These are phyloP conservation scores for Penicillium brasilianum DNA, from an alignment of 2,329 filamentous ascomycete species.

Conservation along the genomic window DNA sequence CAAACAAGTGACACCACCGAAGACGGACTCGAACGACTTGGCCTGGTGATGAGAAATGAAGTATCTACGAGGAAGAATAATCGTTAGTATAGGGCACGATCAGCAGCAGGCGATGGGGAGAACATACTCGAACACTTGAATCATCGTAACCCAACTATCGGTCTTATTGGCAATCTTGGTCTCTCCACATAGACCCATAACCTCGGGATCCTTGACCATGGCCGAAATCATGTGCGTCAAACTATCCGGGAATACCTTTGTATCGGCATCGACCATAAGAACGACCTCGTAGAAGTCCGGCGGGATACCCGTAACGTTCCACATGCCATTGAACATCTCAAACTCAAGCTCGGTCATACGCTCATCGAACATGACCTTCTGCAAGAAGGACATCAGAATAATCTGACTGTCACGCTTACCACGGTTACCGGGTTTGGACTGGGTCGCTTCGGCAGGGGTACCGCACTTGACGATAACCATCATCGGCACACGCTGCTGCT, in stretches of 20 bases:
- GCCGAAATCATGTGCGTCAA: slow-evolving; percentile 98
- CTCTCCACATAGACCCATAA: slow-evolving; percentile 98
- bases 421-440: slow-evolving; percentile 91
- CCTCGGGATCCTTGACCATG: slow-evolving; percentile 98
- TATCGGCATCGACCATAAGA: slow-evolving; percentile 99
- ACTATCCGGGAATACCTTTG: slow-evolving; percentile 98
- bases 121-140: slow-evolving; percentile 89
- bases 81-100: slow-evolving; percentile 13
- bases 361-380: slow-evolving; percentile 99
- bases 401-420: slow-evolving; percentile 99
- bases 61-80: slow-evolving; percentile 58
- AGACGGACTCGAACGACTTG: slow-evolving; percentile 97
- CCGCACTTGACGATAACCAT: slow-evolving; percentile 95
- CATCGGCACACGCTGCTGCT: slow-evolving; percentile 97
- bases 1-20: slow-evolving; percentile 97
- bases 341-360: slow-evolving; percentile 99
- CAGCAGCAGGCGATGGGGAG: neutral
- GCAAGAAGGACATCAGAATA: slow-evolving; percentile 97
- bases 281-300: slow-evolving; percentile 98
- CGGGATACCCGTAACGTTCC: slow-evolving; percentile 97
- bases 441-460: slow-evolving; percentile 80
- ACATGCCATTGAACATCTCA: slow-evolving; percentile 99
- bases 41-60: slow-evolving; percentile 97
- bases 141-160: slow-evolving; percentile 92
- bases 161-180: slow-evolving; percentile 99